A percentile compares a stretch with the other conserved stretches of the same genome.
Evolutionary conservation across 2,329 filamentous ascomycete genomes (phyloP).

Genomic region (Thermochaetoides dissita): DNA sequence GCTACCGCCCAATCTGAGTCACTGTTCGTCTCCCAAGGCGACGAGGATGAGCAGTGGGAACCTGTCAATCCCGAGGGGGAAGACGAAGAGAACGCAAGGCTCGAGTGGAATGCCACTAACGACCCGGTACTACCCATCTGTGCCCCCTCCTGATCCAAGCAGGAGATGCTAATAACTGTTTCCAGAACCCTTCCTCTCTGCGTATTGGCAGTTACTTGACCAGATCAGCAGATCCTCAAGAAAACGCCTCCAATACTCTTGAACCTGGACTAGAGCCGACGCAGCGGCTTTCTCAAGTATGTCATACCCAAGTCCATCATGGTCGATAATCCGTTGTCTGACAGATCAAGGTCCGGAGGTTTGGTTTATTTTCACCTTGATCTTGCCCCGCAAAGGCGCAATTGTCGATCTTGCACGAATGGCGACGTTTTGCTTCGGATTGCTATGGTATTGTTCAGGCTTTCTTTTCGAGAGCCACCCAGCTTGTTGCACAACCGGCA

Average conservation of each 20-base stretch:
- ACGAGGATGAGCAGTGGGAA: constrained; percentile 61
- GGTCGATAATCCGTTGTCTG: neutral
- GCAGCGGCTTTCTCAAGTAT: constrained; percentile 56
- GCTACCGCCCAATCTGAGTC: constrained; percentile 31
- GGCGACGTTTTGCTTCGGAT: neutral
- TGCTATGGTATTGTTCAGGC: neutral
- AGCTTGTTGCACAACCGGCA: constrained; percentile 85
- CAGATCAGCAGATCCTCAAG: constrained; percentile 11
- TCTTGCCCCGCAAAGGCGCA: neutral
- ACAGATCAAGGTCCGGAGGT: constrained; percentile 17
- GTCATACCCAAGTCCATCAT: constrained; percentile 10
- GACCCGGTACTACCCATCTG: constrained; percentile 34
- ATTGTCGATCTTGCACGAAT: no score
- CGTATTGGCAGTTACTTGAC: constrained; percentile 28
- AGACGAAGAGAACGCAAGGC: constrained; percentile 48
- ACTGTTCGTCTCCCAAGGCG: constrained; percentile 51
- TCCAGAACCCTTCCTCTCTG: constrained; percentile 29
- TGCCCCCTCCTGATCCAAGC: neutral
- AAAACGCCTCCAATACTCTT: constrained; percentile 8
- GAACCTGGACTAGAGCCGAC: constrained; percentile 49
- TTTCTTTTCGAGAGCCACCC: constrained; percentile 41
- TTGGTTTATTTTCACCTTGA: constrained; percentile 20
- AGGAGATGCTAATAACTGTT: neutral
- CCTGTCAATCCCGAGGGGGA: constrained; percentile 45
- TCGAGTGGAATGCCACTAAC: constrained; percentile 62